These are phyloP conservation scores for Pleurotus pulmonarius DNA, from an alignment of 768 basidiomycete species.

Conservation along the genomic window DNA sequence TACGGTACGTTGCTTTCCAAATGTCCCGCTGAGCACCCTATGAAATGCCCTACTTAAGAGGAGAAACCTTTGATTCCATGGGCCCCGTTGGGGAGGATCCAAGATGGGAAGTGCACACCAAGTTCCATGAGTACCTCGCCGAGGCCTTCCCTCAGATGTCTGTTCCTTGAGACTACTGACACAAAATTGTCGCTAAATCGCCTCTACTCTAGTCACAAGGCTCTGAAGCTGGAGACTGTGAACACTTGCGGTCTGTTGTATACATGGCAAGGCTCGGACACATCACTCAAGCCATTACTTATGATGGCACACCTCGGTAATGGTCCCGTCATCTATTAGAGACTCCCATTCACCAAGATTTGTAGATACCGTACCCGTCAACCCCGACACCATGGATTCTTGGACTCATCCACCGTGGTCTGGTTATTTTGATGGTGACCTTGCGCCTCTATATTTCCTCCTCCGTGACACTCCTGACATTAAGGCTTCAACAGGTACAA, in stretches of 20 bases:
- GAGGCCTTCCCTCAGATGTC: slow-evolving; percentile 57
- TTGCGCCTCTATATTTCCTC: slow-evolving; percentile 4
- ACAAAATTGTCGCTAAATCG: neutral
- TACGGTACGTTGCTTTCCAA: slow-evolving; percentile 30
- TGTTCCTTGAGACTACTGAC: slow-evolving; percentile 25
- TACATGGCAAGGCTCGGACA: slow-evolving; percentile 65
- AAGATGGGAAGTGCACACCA: slow-evolving; percentile 50
- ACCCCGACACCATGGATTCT: slow-evolving; percentile 39
- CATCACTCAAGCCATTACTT: slow-evolving; percentile 61
- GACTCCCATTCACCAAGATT: neutral
- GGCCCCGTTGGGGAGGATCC: slow-evolving; percentile 43
- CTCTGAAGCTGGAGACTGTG: slow-evolving; percentile 59
- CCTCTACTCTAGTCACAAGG: slow-evolving; percentile 41
- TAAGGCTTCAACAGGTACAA: slow-evolving; percentile 30
- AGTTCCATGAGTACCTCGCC: slow-evolving; percentile 53
- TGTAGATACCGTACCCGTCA: slow-evolving; percentile 61
- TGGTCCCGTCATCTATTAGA: neutral
- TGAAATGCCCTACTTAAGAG: slow-evolving; percentile 25
- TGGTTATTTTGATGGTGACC: slow-evolving; percentile 48
- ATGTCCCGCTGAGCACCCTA: neutral
- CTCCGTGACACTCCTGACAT: neutral
- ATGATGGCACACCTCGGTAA: slow-evolving; percentile 63
- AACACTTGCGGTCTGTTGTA: slow-evolving; percentile 77
- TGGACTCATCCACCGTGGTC: slow-evolving; percentile 61
- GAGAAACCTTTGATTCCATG: slow-evolving; percentile 50